These are phyloP conservation scores for Chamaecyparis obtusa DNA, from an alignment of 75 land plant genomes.

Conservation along the genomic window DNA sequence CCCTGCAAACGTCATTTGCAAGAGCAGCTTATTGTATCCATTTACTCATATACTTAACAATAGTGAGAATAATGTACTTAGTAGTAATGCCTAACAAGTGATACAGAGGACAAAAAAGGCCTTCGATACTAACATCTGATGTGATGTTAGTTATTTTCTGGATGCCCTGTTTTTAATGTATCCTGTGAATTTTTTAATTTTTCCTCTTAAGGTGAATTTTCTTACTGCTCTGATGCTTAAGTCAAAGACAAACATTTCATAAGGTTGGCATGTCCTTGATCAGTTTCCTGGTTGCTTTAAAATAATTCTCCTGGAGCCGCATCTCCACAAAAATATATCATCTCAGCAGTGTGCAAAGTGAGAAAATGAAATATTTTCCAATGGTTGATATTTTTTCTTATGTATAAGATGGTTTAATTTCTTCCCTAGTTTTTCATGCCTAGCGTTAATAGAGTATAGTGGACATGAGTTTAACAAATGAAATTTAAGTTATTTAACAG, in stretches of 20 bases:
- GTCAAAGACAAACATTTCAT: neutral
- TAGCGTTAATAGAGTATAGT: neutral
- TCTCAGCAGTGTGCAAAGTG: neutral
- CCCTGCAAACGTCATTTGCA: neutral
- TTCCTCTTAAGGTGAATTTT: neutral
- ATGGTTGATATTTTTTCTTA: neutral
- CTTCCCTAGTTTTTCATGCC: neutral
- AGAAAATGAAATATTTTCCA: neutral
- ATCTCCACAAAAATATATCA: neutral
- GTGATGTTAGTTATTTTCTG: neutral
- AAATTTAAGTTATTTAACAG: neutral
- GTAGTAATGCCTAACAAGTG: neutral
- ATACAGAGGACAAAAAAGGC: neutral
- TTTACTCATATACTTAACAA: neutral
- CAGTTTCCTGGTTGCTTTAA: neutral
- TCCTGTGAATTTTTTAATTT: neutral
- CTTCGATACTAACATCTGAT: neutral
- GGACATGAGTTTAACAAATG: neutral
- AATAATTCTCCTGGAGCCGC: neutral
- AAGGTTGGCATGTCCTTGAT: neutral
- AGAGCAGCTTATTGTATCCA: neutral
- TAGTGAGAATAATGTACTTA: neutral
- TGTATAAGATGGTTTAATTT: neutral
- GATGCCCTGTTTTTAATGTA: neutral
- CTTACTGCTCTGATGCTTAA: neutral